Evolutionary conservation across 768 basidiomycete genomes (phyloP).

Genomic region (Lepiota subincarnata): DNA sequence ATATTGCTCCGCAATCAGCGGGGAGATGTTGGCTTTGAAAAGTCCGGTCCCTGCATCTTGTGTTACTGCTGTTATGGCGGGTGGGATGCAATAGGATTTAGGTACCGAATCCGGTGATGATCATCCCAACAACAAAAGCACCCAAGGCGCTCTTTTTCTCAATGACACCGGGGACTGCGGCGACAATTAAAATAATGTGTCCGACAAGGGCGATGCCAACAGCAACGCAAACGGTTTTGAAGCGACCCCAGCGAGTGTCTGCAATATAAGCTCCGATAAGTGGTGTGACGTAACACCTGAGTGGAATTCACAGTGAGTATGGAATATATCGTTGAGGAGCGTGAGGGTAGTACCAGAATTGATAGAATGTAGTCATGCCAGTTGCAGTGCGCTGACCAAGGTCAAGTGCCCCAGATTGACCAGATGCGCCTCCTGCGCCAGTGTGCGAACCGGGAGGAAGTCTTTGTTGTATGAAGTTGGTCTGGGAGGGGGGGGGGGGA

Average conservation of each 20-base stretch:
- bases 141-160: conserved; percentile 47
- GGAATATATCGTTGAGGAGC: not conserved
- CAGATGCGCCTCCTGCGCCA: conserved; percentile 49
- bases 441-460: conserved; percentile 64
- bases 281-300: conserved; percentile 56
- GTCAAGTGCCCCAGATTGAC: conserved; percentile 66
- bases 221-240: conserved; percentile 61
- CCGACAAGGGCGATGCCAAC: conserved; percentile 55
- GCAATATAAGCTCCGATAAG: conserved; percentile 64
- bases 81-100: not conserved
- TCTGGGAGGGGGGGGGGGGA: conserved; percentile 28
- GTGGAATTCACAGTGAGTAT: conserved; percentile 9
- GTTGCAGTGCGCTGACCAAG: conserved; percentile 67
- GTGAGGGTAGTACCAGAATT: conserved; percentile 50
- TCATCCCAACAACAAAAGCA: conserved; percentile 52
- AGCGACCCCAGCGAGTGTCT: conserved; percentile 63
- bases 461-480: conserved; percentile 72
- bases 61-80: not conserved
- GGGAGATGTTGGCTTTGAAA: conserved; percentile 77
- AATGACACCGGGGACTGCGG: conserved; percentile 64
- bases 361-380: conserved; percentile 67
- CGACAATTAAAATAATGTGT: conserved; percentile 60
- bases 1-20: conserved; percentile 77
- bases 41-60: conserved; percentile 50
- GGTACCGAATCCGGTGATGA: conserved; percentile 52